Base-by-base conservation (phyloP, 2,329 filamentous ascomycete species). In the Falciphora oryzae region DNA sequence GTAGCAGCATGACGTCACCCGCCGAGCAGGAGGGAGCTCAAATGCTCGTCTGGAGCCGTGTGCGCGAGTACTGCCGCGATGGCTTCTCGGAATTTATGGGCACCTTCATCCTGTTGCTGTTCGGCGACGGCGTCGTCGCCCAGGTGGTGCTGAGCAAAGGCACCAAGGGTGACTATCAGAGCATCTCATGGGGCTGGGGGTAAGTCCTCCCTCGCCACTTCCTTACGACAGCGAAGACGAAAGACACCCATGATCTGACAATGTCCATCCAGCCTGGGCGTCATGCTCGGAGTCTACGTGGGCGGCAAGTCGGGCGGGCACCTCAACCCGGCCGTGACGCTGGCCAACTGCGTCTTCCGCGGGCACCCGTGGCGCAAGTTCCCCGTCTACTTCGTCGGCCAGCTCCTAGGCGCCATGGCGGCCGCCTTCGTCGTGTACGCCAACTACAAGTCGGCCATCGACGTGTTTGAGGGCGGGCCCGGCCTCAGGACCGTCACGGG, bases 271-370 rank as follows among this genome's bases (percentile, higher is more conserved):
- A 80, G 86, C 44, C 76, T 90, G 27, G 88, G 85, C 14, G 85
- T 89, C 67, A 89, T 90, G 85, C 79, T 90, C 3, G 87, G 88
- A 5, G 83, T 90, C 57, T 91, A 91, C 69, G 81, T 84, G n/a
- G 80, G 80, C 7, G 83, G 83, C 63, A 87, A 89, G 69, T 87
- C 84, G 4, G 89, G 88, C 10, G 87, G 84, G 1, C 89, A 90
- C 71, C 79, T 92, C 68, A 89, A 89, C 71, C 87, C 89, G 0
- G 89, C 87, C n/a, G 83, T 92, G 22, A 91, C 89, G 1, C 80
- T 92, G 32, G 81, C 84, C 66, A 89, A 87, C 75, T 91, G 89
- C 71, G 75, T 92, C 61, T 89, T 84, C 73, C 85, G 89, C 64
- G 83, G 85, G 64, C 82, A 90, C 32, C 87, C 89, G 7, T 91